A percentile compares a stretch with the other conserved stretches of the same genome.
Conservation (phyloP, 805 yeast species). For the Saccharomycopsis sp. region DNA sequence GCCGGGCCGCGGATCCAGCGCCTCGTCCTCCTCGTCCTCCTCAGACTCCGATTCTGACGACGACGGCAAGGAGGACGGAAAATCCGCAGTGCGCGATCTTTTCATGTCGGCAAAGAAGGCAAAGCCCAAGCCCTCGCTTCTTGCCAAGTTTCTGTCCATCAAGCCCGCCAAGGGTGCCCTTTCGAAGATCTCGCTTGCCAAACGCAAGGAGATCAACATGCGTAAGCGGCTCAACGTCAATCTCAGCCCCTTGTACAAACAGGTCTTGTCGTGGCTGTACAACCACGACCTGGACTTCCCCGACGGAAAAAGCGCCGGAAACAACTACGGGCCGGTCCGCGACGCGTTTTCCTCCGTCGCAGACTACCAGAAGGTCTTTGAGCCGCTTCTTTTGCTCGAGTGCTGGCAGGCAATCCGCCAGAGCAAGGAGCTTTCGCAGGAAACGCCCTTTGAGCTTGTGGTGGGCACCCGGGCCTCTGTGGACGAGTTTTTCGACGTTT, state of each 20-base stretch:
- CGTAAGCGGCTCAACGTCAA: slow-evolving; percentile 72
- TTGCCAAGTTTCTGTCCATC: slow-evolving; percentile 19
- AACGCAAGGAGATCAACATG: slow-evolving; percentile 68
- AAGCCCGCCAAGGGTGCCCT: slow-evolving; percentile 22
- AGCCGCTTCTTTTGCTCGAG: slow-evolving; percentile 79
- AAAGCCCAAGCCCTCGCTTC: slow-evolving; percentile 27
- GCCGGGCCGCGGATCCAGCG: neutral
- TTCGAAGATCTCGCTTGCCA: slow-evolving; percentile 35
- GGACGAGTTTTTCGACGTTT: slow-evolving; percentile 83
- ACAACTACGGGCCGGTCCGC: slow-evolving; percentile 34
- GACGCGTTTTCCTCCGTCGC: slow-evolving; percentile 48
- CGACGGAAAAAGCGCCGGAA: slow-evolving; percentile 34
- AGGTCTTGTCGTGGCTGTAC: slow-evolving; percentile 73
- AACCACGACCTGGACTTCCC: slow-evolving; percentile 52
- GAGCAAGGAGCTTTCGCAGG: slow-evolving; percentile 53
- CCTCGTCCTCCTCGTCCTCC: slow-evolving; percentile 2
- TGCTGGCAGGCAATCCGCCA: slow-evolving; percentile 89
- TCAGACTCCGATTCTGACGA: slow-evolving; percentile 14
- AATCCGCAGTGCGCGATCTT: slow-evolving; percentile 29
- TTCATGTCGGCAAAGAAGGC: slow-evolving; percentile 29
- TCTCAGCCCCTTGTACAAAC: slow-evolving; percentile 63
- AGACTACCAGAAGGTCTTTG: slow-evolving; percentile 65
- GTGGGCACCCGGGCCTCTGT: slow-evolving; percentile 78
- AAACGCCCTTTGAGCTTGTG: slow-evolving; percentile 53
- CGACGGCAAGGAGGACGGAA: slow-evolving; percentile 9